Evolutionary conservation across 345 rosid species (phyloP).

Genomic region (Linum tenue): DNA sequence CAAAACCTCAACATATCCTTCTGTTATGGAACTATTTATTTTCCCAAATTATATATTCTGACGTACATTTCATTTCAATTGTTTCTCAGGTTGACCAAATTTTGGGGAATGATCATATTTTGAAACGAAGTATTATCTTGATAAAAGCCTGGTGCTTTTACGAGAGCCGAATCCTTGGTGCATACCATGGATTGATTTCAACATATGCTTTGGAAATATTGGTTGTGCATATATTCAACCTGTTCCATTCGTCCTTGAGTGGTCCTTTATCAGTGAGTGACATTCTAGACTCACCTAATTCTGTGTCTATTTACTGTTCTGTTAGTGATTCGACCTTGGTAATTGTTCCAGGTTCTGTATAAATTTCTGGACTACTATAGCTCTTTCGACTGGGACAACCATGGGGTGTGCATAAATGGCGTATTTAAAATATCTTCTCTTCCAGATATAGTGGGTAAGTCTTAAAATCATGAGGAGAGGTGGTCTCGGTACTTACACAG

Average conservation of each 20-base stretch:
- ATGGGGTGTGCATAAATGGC: neutral
- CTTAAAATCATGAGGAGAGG: neutral
- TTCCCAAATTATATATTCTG: too few relatives aligned
- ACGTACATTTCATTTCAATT: neutral
- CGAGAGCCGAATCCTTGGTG: constrained; percentile 36
- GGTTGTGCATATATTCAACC: constrained; percentile 17
- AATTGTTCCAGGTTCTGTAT: neutral
- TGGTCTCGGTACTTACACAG: neutral
- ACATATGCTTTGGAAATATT: constrained; percentile 28
- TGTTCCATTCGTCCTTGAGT: constrained; percentile 19
- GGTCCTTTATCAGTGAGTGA: constrained; percentile 25
- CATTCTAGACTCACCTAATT: neutral
- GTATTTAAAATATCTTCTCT: neutral
- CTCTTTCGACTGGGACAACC: constrained; percentile 4
- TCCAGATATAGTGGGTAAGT: constrained; percentile 1
- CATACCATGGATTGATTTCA: constrained; percentile 28
- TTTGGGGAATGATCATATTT: constrained; percentile 22
- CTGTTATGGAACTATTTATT: too few relatives aligned
- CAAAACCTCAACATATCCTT: too few relatives aligned
- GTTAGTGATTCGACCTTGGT: neutral
- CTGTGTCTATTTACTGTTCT: constrained; percentile 2
- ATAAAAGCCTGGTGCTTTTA: constrained; percentile 34
- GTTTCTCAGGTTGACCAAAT: constrained; percentile 21
- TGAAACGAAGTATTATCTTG: constrained; percentile 21
- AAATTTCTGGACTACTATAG: constrained; percentile 10